These are phyloP conservation scores for Gnetum montanum DNA, from an alignment of 75 land plant genomes.

Conservation along the genomic window DNA sequence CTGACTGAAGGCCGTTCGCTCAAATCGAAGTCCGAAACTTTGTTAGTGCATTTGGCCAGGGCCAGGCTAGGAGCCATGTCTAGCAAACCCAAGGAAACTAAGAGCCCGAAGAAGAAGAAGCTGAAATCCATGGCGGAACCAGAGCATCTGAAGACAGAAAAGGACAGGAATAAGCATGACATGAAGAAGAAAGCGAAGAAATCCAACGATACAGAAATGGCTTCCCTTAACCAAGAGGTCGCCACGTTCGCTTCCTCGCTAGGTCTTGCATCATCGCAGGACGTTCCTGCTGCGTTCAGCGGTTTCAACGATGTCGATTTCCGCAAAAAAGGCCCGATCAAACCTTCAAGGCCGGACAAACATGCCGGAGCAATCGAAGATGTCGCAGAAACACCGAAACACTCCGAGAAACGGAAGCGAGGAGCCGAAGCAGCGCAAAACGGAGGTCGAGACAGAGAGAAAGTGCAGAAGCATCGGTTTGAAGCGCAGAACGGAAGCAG, in stretches of 20 bases:
- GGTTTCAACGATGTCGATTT: slow-evolving; percentile 91
- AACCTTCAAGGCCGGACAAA: slow-evolving; percentile 3
- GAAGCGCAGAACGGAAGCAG: neutral
- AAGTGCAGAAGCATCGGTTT: neutral
- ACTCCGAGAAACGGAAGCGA: neutral
- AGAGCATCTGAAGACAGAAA: neutral
- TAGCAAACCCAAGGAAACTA: too few species aligned
- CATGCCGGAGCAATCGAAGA: slow-evolving; percentile 3
- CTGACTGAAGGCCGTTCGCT: neutral
- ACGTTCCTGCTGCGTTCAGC: slow-evolving; percentile 6
- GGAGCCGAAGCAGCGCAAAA: neutral
- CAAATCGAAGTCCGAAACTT: too few species aligned
- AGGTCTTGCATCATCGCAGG: slow-evolving; percentile 41
- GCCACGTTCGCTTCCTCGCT: slow-evolving; percentile 81
- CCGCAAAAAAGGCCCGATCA: slow-evolving; percentile 47
- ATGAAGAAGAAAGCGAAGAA: neutral
- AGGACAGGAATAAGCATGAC: neutral
- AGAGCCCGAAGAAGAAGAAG: too few species aligned
- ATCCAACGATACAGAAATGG: slow-evolving; percentile 19
- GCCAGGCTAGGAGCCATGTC: too few species aligned
- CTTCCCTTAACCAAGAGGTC: slow-evolving; percentile 47
- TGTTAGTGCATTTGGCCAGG: too few species aligned
- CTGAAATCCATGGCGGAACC: too few species aligned
- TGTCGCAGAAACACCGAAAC: neutral
- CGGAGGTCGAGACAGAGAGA: neutral